Evolutionary conservation across 179 eudicot genomes (phyloP), one percentile per base, ranked within the genome.

Genomic region (Patellifolia procumbens): DNA sequence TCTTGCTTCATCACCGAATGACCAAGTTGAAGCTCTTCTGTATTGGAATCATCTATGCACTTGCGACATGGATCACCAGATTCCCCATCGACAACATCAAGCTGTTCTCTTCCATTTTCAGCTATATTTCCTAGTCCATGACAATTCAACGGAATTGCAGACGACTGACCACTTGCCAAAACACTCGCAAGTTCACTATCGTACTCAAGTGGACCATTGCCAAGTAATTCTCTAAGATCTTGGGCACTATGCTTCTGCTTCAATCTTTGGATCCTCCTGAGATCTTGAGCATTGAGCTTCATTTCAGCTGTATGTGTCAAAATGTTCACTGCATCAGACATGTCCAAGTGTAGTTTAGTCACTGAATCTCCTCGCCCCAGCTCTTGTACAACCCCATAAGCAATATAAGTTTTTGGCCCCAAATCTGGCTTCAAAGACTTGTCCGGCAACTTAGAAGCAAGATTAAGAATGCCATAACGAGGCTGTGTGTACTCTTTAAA

Each of bases 341-440:
- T 89, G 72, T 89, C 91, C 13, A 91, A 89, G 39, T 89, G 93
- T 66, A 89, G 86, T 83, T 89, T 90, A 19, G 95, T 90, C 46
- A 90, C 95, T 48, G 95, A 90, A 65, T 90, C 95, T 29, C 92
- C 95, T 60, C 95, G 88, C n/a, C 92, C 95, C 46, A 90, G 81
- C 84, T 90, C 92, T 75, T 89, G 87, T 34, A 81, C 73, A 77
- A 86, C 51, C 71, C 94, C 94, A 51, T 89, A 90, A 59, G 92
- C 95, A 76, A 91, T 91, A 70, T 91, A 89, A 39, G 95, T 91
- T 80, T 89, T 89, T 29, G 93, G 96, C 34, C 93, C 96, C 85
- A 91, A 71, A 75, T 91, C 96, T 28, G 96, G 96, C 86, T 85
- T 88, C 79, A 87, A 68, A 69, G 85, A 74, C 0, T 62, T 15